These are phyloP conservation scores for Tetraselmis chui DNA, from an alignment of 139 green algal genomes.

Conservation along the genomic window DNA sequence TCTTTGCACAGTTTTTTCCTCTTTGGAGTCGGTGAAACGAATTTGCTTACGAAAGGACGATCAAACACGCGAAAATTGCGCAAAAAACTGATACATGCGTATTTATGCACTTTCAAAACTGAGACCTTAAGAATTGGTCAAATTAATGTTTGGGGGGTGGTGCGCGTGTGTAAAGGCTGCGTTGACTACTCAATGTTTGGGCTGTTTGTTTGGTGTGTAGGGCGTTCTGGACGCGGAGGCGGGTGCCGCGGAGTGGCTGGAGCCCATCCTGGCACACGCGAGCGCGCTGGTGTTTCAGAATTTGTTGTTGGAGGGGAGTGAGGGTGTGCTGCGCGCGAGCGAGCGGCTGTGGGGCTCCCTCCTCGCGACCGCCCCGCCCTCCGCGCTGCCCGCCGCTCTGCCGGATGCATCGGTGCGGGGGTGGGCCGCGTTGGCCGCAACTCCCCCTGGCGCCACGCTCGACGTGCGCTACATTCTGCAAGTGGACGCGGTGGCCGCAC, in stretches of 20 bases:
- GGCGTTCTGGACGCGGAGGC: slow-evolving; percentile 4
- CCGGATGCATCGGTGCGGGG: not conserved
- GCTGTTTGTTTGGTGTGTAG: no score
- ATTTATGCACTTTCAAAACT: no score
- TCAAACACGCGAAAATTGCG: no score
- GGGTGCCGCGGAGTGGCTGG: slow-evolving; percentile 22
- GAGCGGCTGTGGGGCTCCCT: slow-evolving; percentile 55
- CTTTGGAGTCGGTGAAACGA: no score
- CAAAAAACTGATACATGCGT: no score
- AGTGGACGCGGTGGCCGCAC: not conserved
- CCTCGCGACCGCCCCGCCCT: slow-evolving; percentile 21
- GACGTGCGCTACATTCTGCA: slow-evolving; percentile 18
- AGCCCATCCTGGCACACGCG: slow-evolving; percentile 28
- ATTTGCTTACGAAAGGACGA: no score
- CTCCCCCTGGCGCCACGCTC: slow-evolving; percentile 22
- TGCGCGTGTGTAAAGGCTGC: slow-evolving; percentile 3
- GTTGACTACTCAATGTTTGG: no score
- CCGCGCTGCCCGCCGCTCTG: not conserved
- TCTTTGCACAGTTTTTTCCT: no score
- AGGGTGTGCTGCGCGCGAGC: slow-evolving; percentile 30
- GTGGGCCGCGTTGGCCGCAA: slow-evolving; percentile 34
- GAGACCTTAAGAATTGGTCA: no score
- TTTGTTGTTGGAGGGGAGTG: slow-evolving; percentile 62
- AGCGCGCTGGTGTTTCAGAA: slow-evolving; percentile 68
- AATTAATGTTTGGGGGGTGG: no score